Evolutionary conservation across 2,329 filamentous ascomycete species (phyloP), one percentile per base, ranked within the genome.

Genomic region (Paradendryphiella salina): DNA sequence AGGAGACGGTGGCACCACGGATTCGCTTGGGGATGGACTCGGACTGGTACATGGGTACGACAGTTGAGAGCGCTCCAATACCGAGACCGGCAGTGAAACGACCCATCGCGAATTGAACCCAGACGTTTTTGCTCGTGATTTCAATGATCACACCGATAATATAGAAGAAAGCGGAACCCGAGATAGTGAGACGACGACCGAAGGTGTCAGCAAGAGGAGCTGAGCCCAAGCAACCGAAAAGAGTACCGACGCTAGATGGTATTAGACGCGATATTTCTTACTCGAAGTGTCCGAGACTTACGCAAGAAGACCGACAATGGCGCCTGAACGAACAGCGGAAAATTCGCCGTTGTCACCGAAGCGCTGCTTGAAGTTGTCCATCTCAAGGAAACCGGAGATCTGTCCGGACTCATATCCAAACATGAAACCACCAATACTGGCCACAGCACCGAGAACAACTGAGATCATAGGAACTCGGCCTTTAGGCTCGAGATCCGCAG

Each of bases 131-230:
- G 4, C 83, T 83, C 0, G 84, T 80, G 58, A 89, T 84, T 67
- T 89, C 85, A 40, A 88, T 81, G 36, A 85, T 74, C 34, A 84
- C 86, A 50, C 85, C 85, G 36, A 86, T 72, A 54, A 81, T 83
- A 60, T 85, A 84, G 73, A 85, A 83, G 56, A 86, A 76, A 37
- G 83, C 81, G 31, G 83, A 82, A 32, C 76, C 70, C 13, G 83
- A 84, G 59, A 88, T 88, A 17, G 82, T 82, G 8, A 81, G 72
- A 34, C 81, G 80, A 9, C 85, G 82, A 33, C 85, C 85, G 47
- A 86, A 76, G 2, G 71, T 73, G 55, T 88, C 85, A 38, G 84
- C 82, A 32, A 88, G 75, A 34, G 81, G 83, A 14, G 84, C 77
- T 17, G 75, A 75, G 39, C 73, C 69, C 6, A 90, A 76, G 11